A percentile compares a stretch with the other conserved stretches of the same genome.
Evolutionary conservation across 2,329 filamentous ascomycete species (phyloP).

Genomic region (Fusarium tricinctum): DNA sequence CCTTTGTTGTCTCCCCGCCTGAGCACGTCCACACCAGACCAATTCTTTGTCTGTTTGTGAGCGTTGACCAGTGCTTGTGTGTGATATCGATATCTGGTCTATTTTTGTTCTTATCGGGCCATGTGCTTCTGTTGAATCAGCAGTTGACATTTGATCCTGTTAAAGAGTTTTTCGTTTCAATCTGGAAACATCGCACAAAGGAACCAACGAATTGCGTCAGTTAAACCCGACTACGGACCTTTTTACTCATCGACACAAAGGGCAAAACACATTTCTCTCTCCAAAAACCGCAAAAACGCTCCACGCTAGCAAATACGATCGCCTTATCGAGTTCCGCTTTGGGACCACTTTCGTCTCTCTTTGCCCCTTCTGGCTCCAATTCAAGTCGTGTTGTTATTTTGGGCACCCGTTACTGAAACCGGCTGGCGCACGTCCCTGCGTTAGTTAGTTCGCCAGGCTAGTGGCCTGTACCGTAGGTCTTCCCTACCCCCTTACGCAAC

Average conservation of each 20-base stretch:
- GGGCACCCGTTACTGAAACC: constrained; percentile 40
- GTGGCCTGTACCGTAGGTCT: constrained; percentile 27
- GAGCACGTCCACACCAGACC: constrained; percentile 18
- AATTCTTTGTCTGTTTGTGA: constrained; percentile 29
- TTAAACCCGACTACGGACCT: constrained; percentile 1
- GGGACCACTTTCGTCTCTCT: constrained; percentile 32
- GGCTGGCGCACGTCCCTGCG: constrained; percentile 41
- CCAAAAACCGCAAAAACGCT: constrained; percentile 27
- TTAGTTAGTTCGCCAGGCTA: constrained; percentile 32
- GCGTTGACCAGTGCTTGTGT: constrained; percentile 32
- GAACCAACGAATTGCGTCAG: not conserved
- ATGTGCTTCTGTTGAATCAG: constrained; percentile 30
- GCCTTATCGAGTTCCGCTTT: constrained; percentile 34
- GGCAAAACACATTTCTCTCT: constrained; percentile 1
- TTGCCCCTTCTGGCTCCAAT: constrained; percentile 13
- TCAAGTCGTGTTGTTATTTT: constrained; percentile 44
- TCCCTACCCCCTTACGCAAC: constrained; percentile 26
- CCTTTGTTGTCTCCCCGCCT: constrained; percentile 22
- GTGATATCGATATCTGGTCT: constrained; percentile 20
- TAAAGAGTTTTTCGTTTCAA: constrained; percentile 6
- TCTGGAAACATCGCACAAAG: constrained; percentile 11
- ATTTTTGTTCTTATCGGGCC: constrained; percentile 9
- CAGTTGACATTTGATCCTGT: constrained; percentile 20
- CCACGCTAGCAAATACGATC: constrained; percentile 48
- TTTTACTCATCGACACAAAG: constrained; percentile 8